Base-by-base conservation (phyloP, 441 rosid genomes). In the Populus hybrid region DNA sequence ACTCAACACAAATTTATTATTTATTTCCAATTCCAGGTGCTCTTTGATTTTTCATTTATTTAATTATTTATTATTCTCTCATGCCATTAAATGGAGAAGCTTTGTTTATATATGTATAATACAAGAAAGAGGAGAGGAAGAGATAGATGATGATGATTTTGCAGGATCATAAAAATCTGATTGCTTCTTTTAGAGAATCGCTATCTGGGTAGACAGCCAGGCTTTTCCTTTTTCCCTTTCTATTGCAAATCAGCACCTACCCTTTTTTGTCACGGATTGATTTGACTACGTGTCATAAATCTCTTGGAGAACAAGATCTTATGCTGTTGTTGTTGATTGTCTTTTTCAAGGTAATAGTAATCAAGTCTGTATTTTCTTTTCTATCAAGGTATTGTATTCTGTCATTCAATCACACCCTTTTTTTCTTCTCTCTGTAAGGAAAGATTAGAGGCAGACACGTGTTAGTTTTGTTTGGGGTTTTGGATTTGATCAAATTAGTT, bases 231-330 rank as follows among this genome's bases (percentile, higher is more conserved):
- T 29, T 29, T 3, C 31, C 31, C 31, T 29, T 29, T 80, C 76
- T 24, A 35, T 16, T 50, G 74, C 33, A 64, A 28, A 23, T 80
- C 65, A 69, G 79, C 68, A 66, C 75, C 78, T 73, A 70, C 82
- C 72, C 77, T 77, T 70, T 70, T 71, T 70, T 68, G 80, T 83
- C 83, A 81, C 79, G 86, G 82, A 74, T 73, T 74, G 64, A n/a
- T 18, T 84, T 72, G 72, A 67, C 69, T 76, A 79, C 81, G 83
- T 76, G 86, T 78, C 86, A 40, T 76, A 65, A 79, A 68, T 80
- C 77, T 35, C 74, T 65, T 80, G 77, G 81, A 72, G 67, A 38
- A 64, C 78, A 69, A 66, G 80, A 82, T 77, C 74, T 68, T 53
- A 53, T 74, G 79, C 53, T 74, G 56, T 78, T 50, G 83, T 75